Base-by-base conservation (phyloP, 73 alveolate genomes). In the Symbiodinium pilosum region DNA sequence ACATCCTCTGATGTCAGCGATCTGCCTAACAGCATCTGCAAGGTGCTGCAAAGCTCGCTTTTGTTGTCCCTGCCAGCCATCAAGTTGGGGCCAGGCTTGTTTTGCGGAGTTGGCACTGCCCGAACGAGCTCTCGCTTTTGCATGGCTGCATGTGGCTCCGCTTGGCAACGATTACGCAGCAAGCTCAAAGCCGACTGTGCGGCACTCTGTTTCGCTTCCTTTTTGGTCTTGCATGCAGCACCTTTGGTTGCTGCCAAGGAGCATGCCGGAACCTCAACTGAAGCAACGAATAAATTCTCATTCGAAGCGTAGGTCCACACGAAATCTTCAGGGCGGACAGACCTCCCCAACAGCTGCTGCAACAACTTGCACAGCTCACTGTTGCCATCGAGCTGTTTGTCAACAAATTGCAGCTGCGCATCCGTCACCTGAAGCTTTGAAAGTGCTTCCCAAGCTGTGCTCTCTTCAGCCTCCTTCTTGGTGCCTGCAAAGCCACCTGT, bases 281-380 rank as follows among this genome's bases (percentile, higher is more conserved):
- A 68, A 68, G 83, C 83, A 36, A 68, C 39, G 83, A 68, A 68
- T 36, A 7, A 7, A 6, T 30, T 36, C 39, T 68, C 41, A 20
- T 68, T 68, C 83, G 34, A 26, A 6, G 8, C 32, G 83, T 68
- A 68, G 32, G 83, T 68, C 83, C 83, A 68, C 83, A 20, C 83
- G 39, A 68, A 20, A 68, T 68, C 83, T 21, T 68, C 83, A 21
- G 11, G 14, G 39, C 9, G 41, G 39, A 68, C 12, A 8, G 83
- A 36, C 39, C 83, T 68, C 39, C 39, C 39, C 83, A 68, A 68
- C 32, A 68, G 83, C 83, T 68, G 8, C 39, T 68, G 83, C 39
- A 68, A 36, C 83, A 68, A 68, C 83, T 68, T 68, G 83, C 83
- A 68, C 83, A 68, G 83, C 39, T 68, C 83, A 68, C 83, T 68